These are phyloP conservation scores for Cicer pinnatifidum DNA, from an alignment of 306 rosid species.

Conservation along the genomic window DNA sequence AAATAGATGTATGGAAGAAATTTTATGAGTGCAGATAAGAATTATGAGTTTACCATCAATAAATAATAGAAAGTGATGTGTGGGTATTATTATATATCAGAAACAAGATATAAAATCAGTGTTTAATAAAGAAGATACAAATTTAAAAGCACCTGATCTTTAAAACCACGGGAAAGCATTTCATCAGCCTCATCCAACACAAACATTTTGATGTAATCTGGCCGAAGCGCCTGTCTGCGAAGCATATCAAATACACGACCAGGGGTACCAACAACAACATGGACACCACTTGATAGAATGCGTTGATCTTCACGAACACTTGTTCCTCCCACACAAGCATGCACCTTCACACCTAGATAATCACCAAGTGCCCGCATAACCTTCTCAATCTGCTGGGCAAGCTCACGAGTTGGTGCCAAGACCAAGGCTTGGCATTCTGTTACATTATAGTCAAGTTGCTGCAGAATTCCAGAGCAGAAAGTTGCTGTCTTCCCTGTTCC, in stretches of 20 bases:
- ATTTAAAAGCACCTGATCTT: constrained; percentile 66
- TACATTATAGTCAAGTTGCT: constrained; percentile 77
- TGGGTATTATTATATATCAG: background rate
- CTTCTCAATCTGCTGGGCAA: constrained; percentile 91
- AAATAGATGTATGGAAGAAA: constrained; percentile 20
- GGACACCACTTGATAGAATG: constrained; percentile 76
- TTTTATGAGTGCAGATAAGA: background rate
- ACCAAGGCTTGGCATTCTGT: constrained; percentile 81
- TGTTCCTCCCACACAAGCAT: constrained; percentile 87
- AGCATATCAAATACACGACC: constrained; percentile 91
- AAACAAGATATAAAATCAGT: background rate
- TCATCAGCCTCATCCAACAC: constrained; percentile 90
- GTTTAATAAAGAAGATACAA: background rate
- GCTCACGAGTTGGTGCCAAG: constrained; percentile 83
- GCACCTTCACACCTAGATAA: constrained; percentile 81
- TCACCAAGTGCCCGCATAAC: constrained; percentile 93
- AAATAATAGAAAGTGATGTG: background rate
- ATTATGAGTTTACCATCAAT: background rate
- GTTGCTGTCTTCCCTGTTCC: constrained; percentile 91
- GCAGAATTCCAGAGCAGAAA: constrained; percentile 80
- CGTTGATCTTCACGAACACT: constrained; percentile 85
- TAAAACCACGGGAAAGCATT: constrained; percentile 87
- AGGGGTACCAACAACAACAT: constrained; percentile 87
- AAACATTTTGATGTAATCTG: constrained; percentile 76
- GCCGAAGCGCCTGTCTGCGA: constrained; percentile 76